Evolutionary conservation across 345 rosid species (phyloP), one percentile per base, ranked within the genome.

Genomic region (Psidium guajava): DNA sequence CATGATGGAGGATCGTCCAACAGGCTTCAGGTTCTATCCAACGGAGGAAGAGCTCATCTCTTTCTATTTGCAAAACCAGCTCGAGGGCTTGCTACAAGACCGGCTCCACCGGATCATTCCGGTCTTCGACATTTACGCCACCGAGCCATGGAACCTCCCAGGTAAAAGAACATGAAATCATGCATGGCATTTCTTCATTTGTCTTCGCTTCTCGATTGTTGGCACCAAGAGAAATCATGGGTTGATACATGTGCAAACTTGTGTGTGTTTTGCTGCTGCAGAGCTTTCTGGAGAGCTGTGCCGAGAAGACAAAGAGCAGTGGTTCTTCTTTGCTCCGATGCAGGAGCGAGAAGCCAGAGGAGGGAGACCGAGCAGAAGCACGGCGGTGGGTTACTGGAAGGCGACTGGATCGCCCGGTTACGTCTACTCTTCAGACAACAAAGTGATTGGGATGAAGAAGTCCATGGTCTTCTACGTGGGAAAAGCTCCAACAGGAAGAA

Each of bases 241-340:
- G 42, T 61, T 61, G 40, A 61, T 28, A 61, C 14, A 28, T 18
- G 25, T 18, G 77, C 77, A 36, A 36, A 69, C 47, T 69, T 36
- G 77, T 69, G 77, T 18, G 47, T 32, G 77, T 36, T 69, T 69
- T 40, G 77, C 77, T 18, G 47, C 47, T 88, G 92, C 84, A 96
- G 98, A 85, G 88, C 51, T 84, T 84, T 88, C 98, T 0, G 98
- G 98, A 82, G 94, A 91, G 87, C 52, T 83, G 84, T 94, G 96
- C 82, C 88, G 82, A 85, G 47, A n/a, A n/a, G n/a, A n/a, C n/a
- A n/a, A n/a, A n/a, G n/a, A n/a, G n/a, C n/a, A n/a, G n/a, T n/a
- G n/a, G n/a, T n/a, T n/a, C n/a, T n/a, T n/a, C n/a, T n/a, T n/a
- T n/a, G n/a, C n/a, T n/a, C n/a, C n/a, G n/a, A n/a, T n/a, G n/a